Conservation (phyloP, 805 yeast species). For the Saccharomycopsis schoenii region DNA sequence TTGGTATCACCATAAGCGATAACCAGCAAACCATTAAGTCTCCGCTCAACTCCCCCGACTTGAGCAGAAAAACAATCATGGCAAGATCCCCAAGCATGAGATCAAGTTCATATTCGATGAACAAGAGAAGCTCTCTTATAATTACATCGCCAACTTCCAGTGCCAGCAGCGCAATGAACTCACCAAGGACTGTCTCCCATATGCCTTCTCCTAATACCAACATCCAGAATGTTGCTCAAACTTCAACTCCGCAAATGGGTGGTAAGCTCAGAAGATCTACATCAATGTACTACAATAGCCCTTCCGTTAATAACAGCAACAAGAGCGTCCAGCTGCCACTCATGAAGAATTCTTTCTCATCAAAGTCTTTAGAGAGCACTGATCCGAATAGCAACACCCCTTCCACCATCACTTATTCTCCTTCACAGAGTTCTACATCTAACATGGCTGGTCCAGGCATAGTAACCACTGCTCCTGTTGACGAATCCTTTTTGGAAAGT, state of each 20-base stretch:
- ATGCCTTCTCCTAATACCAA: neutral
- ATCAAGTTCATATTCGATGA: neutral
- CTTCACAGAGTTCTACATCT: neutral
- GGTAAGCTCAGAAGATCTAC: constrained; percentile 8
- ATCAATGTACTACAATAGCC: constrained; percentile 4
- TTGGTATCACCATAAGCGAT: constrained; percentile 14
- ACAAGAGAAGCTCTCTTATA: neutral
- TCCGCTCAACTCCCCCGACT: constrained; percentile 1
- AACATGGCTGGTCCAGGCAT: neutral
- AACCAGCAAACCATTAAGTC: neutral
- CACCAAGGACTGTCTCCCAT: constrained; percentile 1
- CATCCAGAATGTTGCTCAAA: neutral
- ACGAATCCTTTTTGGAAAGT: neutral
- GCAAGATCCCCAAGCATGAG: constrained; percentile 3
- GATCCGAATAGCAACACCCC: constrained; percentile 3
- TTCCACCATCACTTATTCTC: neutral
- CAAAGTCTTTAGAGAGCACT: neutral
- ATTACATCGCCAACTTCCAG: constrained; percentile 2
- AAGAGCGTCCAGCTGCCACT: neutral
- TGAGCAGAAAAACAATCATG: neutral
- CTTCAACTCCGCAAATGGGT: neutral
- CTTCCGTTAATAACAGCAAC: neutral
- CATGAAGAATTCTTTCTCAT: neutral
- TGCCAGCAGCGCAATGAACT: neutral
- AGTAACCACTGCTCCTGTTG: neutral